Evolutionary conservation across 257 asterid genomes (phyloP), one percentile per base, ranked within the genome.

Genomic region (Eustoma russellianum): DNA sequence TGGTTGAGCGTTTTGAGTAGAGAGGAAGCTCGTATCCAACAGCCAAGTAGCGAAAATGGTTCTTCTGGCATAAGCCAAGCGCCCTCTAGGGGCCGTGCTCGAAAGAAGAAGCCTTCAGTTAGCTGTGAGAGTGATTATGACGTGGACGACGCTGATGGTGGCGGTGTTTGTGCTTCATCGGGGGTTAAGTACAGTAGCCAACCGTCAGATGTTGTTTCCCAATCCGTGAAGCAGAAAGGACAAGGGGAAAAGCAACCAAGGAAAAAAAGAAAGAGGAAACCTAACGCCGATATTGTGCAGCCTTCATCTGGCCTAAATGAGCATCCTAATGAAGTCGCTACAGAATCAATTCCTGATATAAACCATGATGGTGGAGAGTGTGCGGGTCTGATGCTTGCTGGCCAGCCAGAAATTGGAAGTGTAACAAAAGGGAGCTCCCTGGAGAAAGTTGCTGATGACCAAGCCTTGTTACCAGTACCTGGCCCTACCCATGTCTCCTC

Each of bases 121-220:
- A 82, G 84, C 52, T 68, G 83, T 60, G 94, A 83, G 66, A 83
- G 94, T 57, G 92, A 79, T 66, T 83, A 87, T 68, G 94, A 87
- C 61, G 89, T 87, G 33, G 82, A 77, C 60, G 83, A 75, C 0
- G 51, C 56, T 7, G 76, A 76, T 54, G 77, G 80, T 65, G 80
- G 77, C 41, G 49, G 64, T 48, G 82, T 67, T 30, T 78, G 86
- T 46, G 83, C 78, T 50, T 86, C 94, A 5, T 86, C 94, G 19
- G 77, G 56, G 66, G 79, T 67, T 65, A 74, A 57, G 55, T 49
- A 68, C 65, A 77, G 62, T 60, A 79, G 67, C 61, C 75, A 67
- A 48, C 60, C 66, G 14, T 54, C 62, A 11, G 16, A 46, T 48
- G 77, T 57, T 50, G 46, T 54, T 17, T 51, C 43, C 40, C 70